Conservation (phyloP, 2,329 filamentous ascomycete genomes). For the Dryadomyces quercivorus region DNA sequence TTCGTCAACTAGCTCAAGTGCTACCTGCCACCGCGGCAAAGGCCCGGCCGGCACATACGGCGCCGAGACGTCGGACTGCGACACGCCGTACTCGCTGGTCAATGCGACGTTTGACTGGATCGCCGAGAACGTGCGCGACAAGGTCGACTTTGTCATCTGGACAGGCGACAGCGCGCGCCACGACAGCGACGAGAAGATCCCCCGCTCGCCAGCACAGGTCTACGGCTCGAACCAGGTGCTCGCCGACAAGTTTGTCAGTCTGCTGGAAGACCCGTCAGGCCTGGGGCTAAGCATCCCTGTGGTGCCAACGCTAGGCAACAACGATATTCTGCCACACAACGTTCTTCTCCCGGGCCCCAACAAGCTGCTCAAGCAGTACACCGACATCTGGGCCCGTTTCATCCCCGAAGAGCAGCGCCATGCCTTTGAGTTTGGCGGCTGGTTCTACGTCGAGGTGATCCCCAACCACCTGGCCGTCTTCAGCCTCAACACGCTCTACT, state of each 20-base stretch:
- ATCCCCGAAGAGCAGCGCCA: slow-evolving; percentile 89
- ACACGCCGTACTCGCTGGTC: slow-evolving; percentile 67
- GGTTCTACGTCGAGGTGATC: slow-evolving; percentile 89
- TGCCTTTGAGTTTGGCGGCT: slow-evolving; percentile 82
- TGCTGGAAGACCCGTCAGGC: slow-evolving; percentile 48
- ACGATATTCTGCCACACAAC: slow-evolving; percentile 95
- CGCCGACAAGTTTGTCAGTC: slow-evolving; percentile 61
- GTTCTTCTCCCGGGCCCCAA: slow-evolving; percentile 81
- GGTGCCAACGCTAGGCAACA: slow-evolving; percentile 88
- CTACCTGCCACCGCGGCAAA: slow-evolving; percentile 67
- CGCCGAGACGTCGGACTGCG: slow-evolving; percentile 78
- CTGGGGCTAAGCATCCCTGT: slow-evolving; percentile 62
- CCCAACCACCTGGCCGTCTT: slow-evolving; percentile 77
- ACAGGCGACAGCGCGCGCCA: slow-evolving; percentile 84
- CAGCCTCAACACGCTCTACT: slow-evolving; percentile 93
- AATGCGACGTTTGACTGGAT: slow-evolving; percentile 91
- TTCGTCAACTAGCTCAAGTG: slow-evolving; percentile 53
- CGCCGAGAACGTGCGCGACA: slow-evolving; percentile 58
- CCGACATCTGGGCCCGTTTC: slow-evolving; percentile 69
- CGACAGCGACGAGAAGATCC: slow-evolving; percentile 72
- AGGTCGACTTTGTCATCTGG: slow-evolving; percentile 85
- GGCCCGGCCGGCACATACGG: slow-evolving; percentile 74
- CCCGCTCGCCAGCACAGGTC: slow-evolving; percentile 66
- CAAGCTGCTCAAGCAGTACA: slow-evolving; percentile 66
- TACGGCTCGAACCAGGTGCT: slow-evolving; percentile 63